Evolutionary conservation across 768 basidiomycete genomes (phyloP).

Genomic region (Macrolepiota albuminosa): DNA sequence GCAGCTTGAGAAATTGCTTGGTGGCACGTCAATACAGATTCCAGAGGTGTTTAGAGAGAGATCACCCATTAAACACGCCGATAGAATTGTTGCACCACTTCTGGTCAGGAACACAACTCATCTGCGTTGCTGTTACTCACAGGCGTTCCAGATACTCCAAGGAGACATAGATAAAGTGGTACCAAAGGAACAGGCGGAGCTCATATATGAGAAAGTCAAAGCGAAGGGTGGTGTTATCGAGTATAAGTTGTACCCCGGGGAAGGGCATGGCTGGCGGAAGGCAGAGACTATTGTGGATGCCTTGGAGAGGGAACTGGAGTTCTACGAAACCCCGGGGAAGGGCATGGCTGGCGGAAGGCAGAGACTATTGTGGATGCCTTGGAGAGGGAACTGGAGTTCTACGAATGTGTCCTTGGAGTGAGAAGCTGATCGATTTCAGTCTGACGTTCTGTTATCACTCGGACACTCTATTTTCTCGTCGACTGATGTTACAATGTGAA

Average conservation of each 20-base stretch:
- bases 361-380: conserved; percentile 50
- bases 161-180: conserved; percentile 61
- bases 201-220: conserved; percentile 50
- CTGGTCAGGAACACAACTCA: conserved; percentile 38
- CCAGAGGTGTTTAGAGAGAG: conserved; percentile 55
- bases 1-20: conserved; percentile 60
- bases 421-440: conserved; percentile 12
- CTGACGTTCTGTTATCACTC: background rate
- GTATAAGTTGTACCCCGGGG: conserved; percentile 57
- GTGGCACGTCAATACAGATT: conserved; percentile 49
- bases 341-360: conserved; percentile 58
- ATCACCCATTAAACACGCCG: conserved; percentile 59
- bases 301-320: conserved; percentile 46
- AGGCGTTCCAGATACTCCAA: conserved; percentile 53
- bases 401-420: conserved; percentile 39
- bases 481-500: background rate
- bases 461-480: background rate
- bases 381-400: conserved; percentile 50
- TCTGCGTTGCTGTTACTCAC: background rate
- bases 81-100: conserved; percentile 57
- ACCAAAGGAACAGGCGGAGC: conserved; percentile 59
- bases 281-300: conserved; percentile 50
- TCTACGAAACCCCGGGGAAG: conserved; percentile 61
- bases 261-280: conserved; percentile 63
- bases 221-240: conserved; percentile 48